These are phyloP conservation scores for Parsonsia alboflavescens DNA, from an alignment of 257 asterid species.

Conservation along the genomic window DNA sequence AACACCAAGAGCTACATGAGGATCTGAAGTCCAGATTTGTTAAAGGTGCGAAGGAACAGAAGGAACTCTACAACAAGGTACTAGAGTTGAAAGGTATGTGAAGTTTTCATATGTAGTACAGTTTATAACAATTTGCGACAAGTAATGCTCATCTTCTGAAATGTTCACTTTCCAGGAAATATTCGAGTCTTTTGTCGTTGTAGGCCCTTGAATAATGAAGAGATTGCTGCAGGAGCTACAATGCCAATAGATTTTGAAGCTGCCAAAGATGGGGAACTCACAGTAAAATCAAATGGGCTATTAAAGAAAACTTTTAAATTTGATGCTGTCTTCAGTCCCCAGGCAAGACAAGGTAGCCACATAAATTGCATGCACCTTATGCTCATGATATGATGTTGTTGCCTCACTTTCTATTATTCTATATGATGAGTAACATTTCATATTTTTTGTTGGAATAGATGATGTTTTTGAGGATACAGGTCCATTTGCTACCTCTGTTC, in stretches of 20 bases:
- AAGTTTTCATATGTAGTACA: not conserved
- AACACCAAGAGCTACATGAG: constrained; percentile 51
- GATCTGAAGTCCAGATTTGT: constrained; percentile 62
- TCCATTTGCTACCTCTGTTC: constrained; percentile 79
- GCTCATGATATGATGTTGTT: not conserved
- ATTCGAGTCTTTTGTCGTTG: constrained; percentile 97
- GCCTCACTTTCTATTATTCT: not conserved
- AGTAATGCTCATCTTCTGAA: constrained; percentile 17
- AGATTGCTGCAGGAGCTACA: constrained; percentile 60
- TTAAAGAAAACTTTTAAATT: constrained; percentile 63
- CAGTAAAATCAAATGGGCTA: constrained; percentile 60
- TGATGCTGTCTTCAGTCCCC: constrained; percentile 78
- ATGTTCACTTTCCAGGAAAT: constrained; percentile 52
- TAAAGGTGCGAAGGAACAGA: constrained; percentile 62
- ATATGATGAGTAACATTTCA: not conserved
- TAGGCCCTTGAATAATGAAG: constrained; percentile 78
- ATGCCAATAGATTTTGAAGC: constrained; percentile 72
- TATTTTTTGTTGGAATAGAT: constrained; percentile 37
- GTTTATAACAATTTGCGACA: not conserved
- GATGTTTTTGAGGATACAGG: constrained; percentile 89
- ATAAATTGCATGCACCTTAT: not conserved
- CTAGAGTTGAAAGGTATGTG: constrained; percentile 77
- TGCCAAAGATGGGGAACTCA: constrained; percentile 82
- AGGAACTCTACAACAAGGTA: constrained; percentile 82
- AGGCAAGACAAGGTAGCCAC: constrained; percentile 68